These are phyloP conservation scores for Linnemannia elongata DNA, from an alignment of 192 early-diverging fungal genomes.

Conservation along the genomic window DNA sequence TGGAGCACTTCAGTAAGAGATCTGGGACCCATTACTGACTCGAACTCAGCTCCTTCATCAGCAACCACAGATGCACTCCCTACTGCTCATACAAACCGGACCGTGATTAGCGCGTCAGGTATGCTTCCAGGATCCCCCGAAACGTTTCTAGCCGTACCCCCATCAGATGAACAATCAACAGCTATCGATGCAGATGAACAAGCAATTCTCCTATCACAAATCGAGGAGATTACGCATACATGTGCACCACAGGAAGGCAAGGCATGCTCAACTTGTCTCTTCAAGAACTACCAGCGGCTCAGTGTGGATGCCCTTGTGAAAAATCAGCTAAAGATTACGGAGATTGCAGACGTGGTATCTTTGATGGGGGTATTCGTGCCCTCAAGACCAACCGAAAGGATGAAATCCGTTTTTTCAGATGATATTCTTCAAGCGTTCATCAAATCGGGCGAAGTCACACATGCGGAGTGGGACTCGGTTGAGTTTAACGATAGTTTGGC, in stretches of 20 bases:
- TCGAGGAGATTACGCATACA: conserved; percentile 23
- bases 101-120: not conserved
- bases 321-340: conserved; percentile 17
- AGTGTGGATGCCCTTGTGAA: conserved; percentile 23
- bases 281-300: conserved; percentile 27
- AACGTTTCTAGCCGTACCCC: not conserved
- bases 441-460: too few relatives aligned
- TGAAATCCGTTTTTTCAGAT: conserved; percentile 25
- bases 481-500: conserved; percentile 23
- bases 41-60: not conserved
- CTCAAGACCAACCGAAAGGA: conserved; percentile 21
- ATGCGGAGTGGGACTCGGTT: conserved; percentile 28
- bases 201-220: conserved; percentile 23
- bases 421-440: conserved; percentile 17
- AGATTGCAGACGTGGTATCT: conserved; percentile 25
- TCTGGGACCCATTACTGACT: not conserved
- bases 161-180: conserved; percentile 18
- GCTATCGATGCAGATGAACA: conserved; percentile 14
- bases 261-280: conserved; percentile 22
- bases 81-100: conserved; percentile 11
- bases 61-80: not conserved
- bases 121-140: conserved; percentile 13
- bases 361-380: conserved; percentile 23
- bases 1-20: not conserved
- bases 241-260: conserved; percentile 13